Evolutionary conservation across 2,329 filamentous ascomycete genomes (phyloP).

Genomic region (Trichoderma polysporum): DNA sequence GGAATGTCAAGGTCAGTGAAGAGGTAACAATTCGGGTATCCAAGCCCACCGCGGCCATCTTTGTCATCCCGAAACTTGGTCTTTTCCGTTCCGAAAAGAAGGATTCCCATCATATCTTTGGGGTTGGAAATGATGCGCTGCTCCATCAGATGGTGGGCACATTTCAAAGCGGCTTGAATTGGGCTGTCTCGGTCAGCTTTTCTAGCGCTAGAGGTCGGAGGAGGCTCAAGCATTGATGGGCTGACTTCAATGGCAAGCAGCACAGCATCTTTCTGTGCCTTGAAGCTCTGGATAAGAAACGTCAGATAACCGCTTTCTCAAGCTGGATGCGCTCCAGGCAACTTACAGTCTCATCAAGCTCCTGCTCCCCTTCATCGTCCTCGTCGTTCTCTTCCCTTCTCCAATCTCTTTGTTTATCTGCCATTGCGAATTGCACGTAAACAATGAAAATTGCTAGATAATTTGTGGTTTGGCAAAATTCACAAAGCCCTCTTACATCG

Average conservation of each 20-base stretch:
- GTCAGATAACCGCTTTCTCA: background rate
- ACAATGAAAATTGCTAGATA: background rate
- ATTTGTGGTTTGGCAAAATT: background rate
- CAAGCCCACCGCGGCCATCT: conserved; percentile 57
- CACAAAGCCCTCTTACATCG: background rate
- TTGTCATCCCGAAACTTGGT: conserved; percentile 74
- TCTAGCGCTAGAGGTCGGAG: conserved; percentile 64
- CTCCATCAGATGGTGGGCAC: conserved; percentile 93
- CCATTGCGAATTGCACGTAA: conserved; percentile 28
- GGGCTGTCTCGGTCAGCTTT: conserved; percentile 78
- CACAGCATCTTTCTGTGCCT: conserved; percentile 94
- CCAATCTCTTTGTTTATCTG: conserved; percentile 42
- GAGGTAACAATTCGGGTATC: conserved; percentile 90
- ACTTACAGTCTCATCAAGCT: conserved; percentile 62
- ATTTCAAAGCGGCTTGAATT: conserved; percentile 82
- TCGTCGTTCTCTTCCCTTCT: conserved; percentile 56
- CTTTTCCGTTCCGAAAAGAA: conserved; percentile 86
- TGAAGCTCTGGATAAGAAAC: conserved; percentile 67
- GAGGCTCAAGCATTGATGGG: conserved; percentile 75
- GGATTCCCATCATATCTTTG: conserved; percentile 93
- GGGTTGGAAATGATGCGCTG: conserved; percentile 97
- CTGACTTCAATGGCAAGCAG: conserved; percentile 93
- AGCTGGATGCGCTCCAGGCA: background rate
- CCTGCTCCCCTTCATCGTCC: conserved; percentile 63
- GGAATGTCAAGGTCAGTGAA: conserved; percentile 86